Base-by-base conservation (phyloP, 306 rosid genomes). In the Myrica gale region DNA sequence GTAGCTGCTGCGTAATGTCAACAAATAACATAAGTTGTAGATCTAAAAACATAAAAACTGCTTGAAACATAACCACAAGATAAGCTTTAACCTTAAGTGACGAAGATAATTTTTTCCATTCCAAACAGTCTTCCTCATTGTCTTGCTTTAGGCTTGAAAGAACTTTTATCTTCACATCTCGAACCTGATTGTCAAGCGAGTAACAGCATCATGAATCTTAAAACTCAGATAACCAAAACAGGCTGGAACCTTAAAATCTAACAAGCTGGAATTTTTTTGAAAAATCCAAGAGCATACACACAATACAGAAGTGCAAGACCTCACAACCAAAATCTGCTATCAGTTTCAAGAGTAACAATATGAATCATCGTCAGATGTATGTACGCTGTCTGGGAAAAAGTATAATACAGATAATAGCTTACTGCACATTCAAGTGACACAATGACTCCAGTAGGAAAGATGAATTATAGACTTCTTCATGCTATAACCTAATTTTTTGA, bases 121-220 rank as follows among this genome's bases (percentile, higher is more conserved):
- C 97, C 54, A 54, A 77, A 77, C 77, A 44, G 50, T 95, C 98
- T 79, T 92, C 91, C 70, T 85, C 87, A 13, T 48, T 85, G 67
- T 89, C 97, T 79, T 82, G 97, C 75, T 88, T 92, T 71, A 92
- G 88, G 87, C 88, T 83, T 72, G 82, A 85, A 69, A 95, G 87
- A 82, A 95, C 85, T 87, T 92, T 88, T 56, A 95, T 74, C 84
- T 95, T 95, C 11, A 85, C 92, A 82, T 92, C 97, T 74, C 97
- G 93, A 55, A 95, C 93, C 97, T 95, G 87, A 78, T 74, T 52
- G 53, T 9, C 20, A 83, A 32, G 37, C 72, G 75, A 80, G 77
- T 50, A 66, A 68, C 52, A 52, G 81, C 47, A 75, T 73, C 21
- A 68, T 76, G 76, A 50, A 76, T 43, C 74, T 62, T 61, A 68